Evolutionary conservation across 169 alveolate species (phyloP).

Genomic region (Besnoitia besnoiti): DNA sequence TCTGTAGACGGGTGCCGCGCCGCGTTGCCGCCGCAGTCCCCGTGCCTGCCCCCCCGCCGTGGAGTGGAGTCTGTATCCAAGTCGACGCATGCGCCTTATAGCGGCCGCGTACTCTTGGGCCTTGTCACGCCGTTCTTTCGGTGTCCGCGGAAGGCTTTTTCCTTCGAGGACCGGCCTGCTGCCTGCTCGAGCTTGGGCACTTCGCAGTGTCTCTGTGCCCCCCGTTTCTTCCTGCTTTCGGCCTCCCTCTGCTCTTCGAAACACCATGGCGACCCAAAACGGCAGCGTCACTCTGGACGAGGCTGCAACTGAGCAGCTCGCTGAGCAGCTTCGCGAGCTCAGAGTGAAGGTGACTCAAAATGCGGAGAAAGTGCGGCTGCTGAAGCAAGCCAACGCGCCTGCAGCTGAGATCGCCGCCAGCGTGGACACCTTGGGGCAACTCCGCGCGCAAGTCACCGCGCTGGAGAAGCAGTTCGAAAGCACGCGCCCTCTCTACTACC

Average conservation of each 20-base stretch:
- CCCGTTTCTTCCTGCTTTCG: not conserved
- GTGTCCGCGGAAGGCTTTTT: no score
- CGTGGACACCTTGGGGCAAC: not conserved
- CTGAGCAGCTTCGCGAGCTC: conserved; percentile 21
- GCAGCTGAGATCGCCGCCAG: conserved; percentile 22
- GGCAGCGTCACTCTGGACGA: not conserved
- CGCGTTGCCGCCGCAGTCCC: no score
- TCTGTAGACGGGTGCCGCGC: no score
- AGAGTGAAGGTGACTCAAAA: conserved; percentile 19
- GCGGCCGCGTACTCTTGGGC: no score
- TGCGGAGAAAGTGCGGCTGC: conserved; percentile 33
- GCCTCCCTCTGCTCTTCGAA: not conserved
- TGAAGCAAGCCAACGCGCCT: conserved; percentile 27
- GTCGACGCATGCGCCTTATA: no score
- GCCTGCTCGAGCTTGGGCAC: no score
- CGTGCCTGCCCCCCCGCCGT: no score
- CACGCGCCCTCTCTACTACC: conserved; percentile 33
- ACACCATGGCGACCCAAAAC: not conserved
- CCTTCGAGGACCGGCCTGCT: no score
- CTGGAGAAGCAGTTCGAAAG: conserved; percentile 37
- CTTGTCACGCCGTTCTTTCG: no score
- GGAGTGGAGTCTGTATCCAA: no score
- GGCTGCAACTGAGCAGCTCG: not conserved
- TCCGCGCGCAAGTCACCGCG: conserved; percentile 13
- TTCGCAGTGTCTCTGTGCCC: no score